Percentiles rank a stretch among this genome's conserved stretches.
Conservation (phyloP, 148 eudicot genomes). For the Chenopodium album region DNA sequence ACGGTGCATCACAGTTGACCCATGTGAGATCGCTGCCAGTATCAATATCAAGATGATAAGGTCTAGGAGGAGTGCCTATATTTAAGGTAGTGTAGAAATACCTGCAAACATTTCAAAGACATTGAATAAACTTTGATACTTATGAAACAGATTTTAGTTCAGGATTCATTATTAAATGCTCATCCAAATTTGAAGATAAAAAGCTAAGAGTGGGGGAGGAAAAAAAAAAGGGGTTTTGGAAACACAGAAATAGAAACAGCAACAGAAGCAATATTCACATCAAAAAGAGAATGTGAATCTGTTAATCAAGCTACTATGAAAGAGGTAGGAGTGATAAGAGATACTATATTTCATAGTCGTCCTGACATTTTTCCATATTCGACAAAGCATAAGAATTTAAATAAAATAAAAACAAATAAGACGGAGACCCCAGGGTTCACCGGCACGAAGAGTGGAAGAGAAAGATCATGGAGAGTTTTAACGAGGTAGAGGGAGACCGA, state of each 20-base stretch:
- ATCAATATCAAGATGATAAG: conserved; percentile 77
- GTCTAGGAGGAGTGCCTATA: conserved; percentile 65
- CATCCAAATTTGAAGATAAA: neutral
- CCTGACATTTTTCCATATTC: neutral
- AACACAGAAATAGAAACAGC: neutral
- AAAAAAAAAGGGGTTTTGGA: neutral
- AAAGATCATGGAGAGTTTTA: too few relatives aligned
- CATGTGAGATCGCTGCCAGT: conserved; percentile 92
- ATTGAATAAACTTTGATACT: neutral
- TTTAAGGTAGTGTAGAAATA: conserved; percentile 57
- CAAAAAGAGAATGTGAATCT: too few relatives aligned
- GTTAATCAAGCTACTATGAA: neutral
- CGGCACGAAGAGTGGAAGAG: too few relatives aligned
- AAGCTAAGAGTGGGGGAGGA: neutral
- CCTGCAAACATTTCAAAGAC: conserved; percentile 38
- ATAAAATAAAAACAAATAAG: too few relatives aligned
- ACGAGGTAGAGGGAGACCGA: too few relatives aligned
- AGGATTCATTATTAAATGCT: neutral
- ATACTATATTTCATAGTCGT: neutral
- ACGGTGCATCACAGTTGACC: conserved; percentile 95
- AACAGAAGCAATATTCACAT: neutral
- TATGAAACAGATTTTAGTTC: neutral
- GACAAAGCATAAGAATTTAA: too few relatives aligned
- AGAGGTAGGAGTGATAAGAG: neutral
- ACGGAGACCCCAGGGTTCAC: too few relatives aligned